Evolutionary conservation across 1,284 basidiomycete genomes (phyloP), one percentile per base, ranked within the genome.

Genomic region (Leccinum fallax): DNA sequence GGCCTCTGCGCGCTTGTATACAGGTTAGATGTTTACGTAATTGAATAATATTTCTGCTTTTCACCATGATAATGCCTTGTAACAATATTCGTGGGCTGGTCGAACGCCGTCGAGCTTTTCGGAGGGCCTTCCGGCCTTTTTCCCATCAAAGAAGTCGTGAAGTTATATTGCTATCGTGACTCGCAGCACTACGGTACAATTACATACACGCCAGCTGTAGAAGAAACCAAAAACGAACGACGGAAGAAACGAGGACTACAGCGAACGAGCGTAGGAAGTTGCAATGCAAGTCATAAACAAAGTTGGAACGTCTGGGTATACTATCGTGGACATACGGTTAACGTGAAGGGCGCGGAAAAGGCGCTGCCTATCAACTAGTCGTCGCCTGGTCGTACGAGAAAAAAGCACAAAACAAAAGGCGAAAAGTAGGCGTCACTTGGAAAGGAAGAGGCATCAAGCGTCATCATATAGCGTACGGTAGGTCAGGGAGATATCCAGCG

Each of bases 401-500:
- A n/a, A 58, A 49, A 43, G 19, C 53, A 59, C 53, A 56, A 53
- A 49, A 13, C 52, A 24, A 38, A 26, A 24, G n/a, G 13, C 16
- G 40, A 15, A 36, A 36, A 36, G 34, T 36, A 15, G 34, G 34
- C 34, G 34, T 15, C 34, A 11, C 32, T 32, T 32, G 32, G 32
- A 32, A 32, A 36, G 0, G 15, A 36, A 36, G 34, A 36, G 34
- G 13, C 5, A 36, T 15, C 13, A 36, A 55, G 40, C 56, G 28
- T 34, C 40, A 11, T 34, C 46, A 19, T 60, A 56, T 68, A 26
- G 43, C 57, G 24, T 72, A 71, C 21, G 64, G 62, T 61, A 70
- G 59, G 57, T 74, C 71, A 46, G 70, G 71, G 4, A 69, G 69
- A 56, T 71, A 73, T 10, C 71, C 69, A 26, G 69, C 69, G 24